These are phyloP conservation scores for Leishmania tropica DNA, from an alignment of 208 protist species.

Conservation along the genomic window DNA sequence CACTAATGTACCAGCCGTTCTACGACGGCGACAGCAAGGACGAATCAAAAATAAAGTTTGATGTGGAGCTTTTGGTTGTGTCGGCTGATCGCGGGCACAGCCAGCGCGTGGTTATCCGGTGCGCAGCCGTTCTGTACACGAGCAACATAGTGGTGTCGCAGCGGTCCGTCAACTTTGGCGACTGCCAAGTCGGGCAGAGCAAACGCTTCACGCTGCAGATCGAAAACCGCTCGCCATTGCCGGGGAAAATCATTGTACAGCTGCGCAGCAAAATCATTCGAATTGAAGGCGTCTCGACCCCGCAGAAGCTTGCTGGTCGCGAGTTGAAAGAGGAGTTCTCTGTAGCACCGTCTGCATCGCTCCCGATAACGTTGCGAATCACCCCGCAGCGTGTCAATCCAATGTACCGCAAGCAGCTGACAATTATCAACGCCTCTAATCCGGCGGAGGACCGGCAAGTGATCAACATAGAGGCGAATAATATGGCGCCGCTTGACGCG, in stretches of 20 bases:
- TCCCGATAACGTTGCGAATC: slow-evolving; percentile 76
- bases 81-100: slow-evolving; percentile 30
- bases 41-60: slow-evolving; percentile 69
- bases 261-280: slow-evolving; percentile 89
- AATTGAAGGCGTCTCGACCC: slow-evolving; percentile 55
- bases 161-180: slow-evolving; percentile 79
- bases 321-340: slow-evolving; percentile 76
- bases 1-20: slow-evolving; percentile 60
- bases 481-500: slow-evolving; percentile 80
- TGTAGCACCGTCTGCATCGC: slow-evolving; percentile 62
- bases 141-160: slow-evolving; percentile 78
- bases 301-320: slow-evolving; percentile 16
- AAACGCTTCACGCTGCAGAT: slow-evolving; percentile 73
- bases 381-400: slow-evolving; percentile 86
- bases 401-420: slow-evolving; percentile 85
- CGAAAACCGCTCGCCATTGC: slow-evolving; percentile 82
- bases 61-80: slow-evolving; percentile 63
- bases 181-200: slow-evolving; percentile 81
- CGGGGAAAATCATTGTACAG: slow-evolving; percentile 66
- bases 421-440: slow-evolving; percentile 78
- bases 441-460: slow-evolving; percentile 74
- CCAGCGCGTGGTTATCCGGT: slow-evolving; percentile 66
- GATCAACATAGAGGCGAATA: slow-evolving; percentile 89
- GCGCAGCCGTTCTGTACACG: slow-evolving; percentile 77
- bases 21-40: slow-evolving; percentile 59